Evolutionary conservation across 306 rosid genomes (phyloP), one percentile per base, ranked within the genome.

Genomic region (Prunus salicina): DNA sequence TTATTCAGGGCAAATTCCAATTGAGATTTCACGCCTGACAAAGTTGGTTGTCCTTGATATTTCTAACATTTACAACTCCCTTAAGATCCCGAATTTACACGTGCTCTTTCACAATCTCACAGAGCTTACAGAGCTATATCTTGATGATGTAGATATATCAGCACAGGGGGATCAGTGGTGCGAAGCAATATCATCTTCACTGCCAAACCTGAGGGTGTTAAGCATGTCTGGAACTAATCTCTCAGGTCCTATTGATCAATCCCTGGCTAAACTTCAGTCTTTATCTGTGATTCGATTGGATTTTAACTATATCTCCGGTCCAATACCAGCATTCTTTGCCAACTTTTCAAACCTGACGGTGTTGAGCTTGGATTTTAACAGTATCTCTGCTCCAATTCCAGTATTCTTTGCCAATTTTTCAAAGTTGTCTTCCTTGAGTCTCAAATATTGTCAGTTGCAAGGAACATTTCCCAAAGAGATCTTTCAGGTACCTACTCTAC

Each of bases 121-220:
- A 1, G 32, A 76, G 20, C 76, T 91, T 30, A 47, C 9, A 14
- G 77, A 82, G 45, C 60, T 91, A 22, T 25, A 56, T 82, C 72
- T 93, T 0, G 89, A 93, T 78, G 88, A 91, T 66, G 83, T 85
- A 2, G 22, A 4, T 15, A 71, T 87, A 75, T 77, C 89, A 24
- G 85, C 79, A 2, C 5, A 6, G 19, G 88, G 88, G 53, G 10
- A 64, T 0, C 74, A 89, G n/a, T 91, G 98, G 98, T 30, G 86
- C 34, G 49, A 53, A 64, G 55, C 64, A 11, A 20, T 84, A 9
- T 81, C 85, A 11, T 74, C 79, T 53, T 76, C 87, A 30, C 1
- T 67, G 64, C 74, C 71, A 28, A 76, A 81, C 8, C 24, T 85
- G 27, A 57, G 55, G 32, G 79, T 41, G 10, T 61, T 81, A 56